A percentile compares a stretch with the other conserved stretches of the same genome.
phyloP scores from a whole-genome alignment of 192 early-diverging fungal genomes.

The Coemansia nantahalensis region DNA sequence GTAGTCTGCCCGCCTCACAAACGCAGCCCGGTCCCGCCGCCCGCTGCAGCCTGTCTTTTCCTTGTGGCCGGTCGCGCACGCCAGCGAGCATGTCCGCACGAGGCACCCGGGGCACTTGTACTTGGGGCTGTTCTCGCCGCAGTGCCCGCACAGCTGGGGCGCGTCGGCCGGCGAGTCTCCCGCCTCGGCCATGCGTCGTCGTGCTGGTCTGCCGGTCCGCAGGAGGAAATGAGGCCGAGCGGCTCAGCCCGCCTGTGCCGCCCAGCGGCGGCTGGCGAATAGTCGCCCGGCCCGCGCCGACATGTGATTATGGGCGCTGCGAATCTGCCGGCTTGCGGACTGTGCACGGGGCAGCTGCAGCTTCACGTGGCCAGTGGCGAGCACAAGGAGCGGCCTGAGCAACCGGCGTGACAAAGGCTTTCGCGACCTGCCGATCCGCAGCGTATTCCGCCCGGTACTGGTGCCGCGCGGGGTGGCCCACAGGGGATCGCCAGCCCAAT shows the following conservation, averaged over 20 bases:
- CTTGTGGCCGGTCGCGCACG: conserved; percentile 68
- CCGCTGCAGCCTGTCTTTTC: conserved; percentile 58
- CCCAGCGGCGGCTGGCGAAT: too few species aligned
- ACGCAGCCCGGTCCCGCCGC: conserved; percentile 60
- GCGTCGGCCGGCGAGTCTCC: not conserved
- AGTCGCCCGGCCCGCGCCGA: too few species aligned
- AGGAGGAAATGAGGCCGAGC: not conserved
- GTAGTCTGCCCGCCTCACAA: conserved; percentile 59
- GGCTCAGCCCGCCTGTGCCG: not conserved
- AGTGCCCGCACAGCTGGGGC: conserved; percentile 44
- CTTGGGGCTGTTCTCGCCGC: conserved; percentile 44
- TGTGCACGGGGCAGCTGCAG: too few species aligned
- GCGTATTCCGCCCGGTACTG: too few species aligned
- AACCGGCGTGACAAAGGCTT: too few species aligned
- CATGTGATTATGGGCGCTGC: too few species aligned
- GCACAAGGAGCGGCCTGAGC: too few species aligned
- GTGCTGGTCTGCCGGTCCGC: not conserved
- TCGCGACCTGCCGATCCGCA: too few species aligned
- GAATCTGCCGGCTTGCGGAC: too few species aligned
- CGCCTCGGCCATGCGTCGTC: not conserved
- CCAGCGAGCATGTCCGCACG: conserved; percentile 61
- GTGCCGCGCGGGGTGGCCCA: too few species aligned
- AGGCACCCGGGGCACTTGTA: conserved; percentile 74
- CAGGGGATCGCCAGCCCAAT: too few species aligned
- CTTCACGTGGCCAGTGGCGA: too few species aligned